These are phyloP conservation scores for Rhynchosporium agropyri DNA, from an alignment of 2,329 filamentous ascomycete genomes.

Conservation along the genomic window DNA sequence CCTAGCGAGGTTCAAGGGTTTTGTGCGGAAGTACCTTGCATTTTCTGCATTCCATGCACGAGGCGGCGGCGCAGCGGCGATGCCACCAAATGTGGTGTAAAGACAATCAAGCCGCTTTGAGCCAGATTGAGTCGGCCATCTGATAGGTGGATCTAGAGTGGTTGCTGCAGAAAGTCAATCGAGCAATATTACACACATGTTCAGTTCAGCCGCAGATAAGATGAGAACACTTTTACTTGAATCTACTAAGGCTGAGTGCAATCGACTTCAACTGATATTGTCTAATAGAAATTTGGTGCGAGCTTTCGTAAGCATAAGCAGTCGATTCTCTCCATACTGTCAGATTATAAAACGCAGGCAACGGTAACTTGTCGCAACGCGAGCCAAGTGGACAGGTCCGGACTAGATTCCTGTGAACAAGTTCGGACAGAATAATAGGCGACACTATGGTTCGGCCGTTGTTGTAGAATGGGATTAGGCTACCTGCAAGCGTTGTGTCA, in stretches of 20 bases:
- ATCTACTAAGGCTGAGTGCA: background rate
- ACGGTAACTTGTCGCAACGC: no score
- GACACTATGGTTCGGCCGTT: background rate
- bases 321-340: no score
- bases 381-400: no score
- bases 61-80: background rate
- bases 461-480: background rate
- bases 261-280: background rate
- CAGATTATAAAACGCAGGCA: no score
- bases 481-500: background rate
- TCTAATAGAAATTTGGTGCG: background rate
- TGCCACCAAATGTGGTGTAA: background rate
- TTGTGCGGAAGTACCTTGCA: slow-evolving; percentile 1
- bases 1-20: background rate
- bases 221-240: background rate
- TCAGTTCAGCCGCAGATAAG: background rate
- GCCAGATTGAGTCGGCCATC: background rate
- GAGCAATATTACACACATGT: slow-evolving; percentile 3
- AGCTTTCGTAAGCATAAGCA: no score
- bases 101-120: background rate
- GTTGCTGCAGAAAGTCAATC: background rate
- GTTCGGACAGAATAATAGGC: no score
- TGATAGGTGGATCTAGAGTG: slow-evolving; percentile 4
- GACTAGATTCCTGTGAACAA: no score
- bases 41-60: background rate